Base-by-base conservation (phyloP, 148 eudicot genomes). In the Silene conica region DNA sequence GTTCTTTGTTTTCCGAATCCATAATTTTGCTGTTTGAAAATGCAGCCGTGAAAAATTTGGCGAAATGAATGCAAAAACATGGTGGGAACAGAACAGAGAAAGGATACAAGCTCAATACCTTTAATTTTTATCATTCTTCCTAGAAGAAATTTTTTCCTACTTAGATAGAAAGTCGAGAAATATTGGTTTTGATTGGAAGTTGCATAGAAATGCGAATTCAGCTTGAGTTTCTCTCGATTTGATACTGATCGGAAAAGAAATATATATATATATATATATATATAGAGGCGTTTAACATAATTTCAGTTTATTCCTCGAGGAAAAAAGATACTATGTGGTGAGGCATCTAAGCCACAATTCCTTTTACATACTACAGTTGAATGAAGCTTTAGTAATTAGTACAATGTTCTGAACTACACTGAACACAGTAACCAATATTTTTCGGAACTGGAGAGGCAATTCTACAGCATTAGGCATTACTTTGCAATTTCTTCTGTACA, bases 71-170 rank as follows among this genome's bases (percentile, higher is more conserved):
- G 96, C 96, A 7, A 90, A 90, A 84, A 75, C 61, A 0, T 90
- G 96, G 96, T 90, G 96, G 96, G 92, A 90, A 70, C 84, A 82
- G 78, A 90, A 90, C 85, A 74, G 92, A 80, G 96, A 90, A 59
- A 87, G 92, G 80, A 90, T 90, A 88, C 96, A 88, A 82, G 71
- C 83, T 81, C 96, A 88, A 74, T 90, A 90, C 85, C 96, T 90
- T 63, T 87, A 79, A 81, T 63, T 70, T 66, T 11, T 20, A 65
- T 76, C 69, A 62, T 70, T 65, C 71, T 13, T 70, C 19, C 52
- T 19, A 64, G 50, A 55, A 22, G 26, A 20, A 45, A 63, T 46
- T 23, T 54, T 80, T 60, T 73, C 43, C n/a, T 56, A 20, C 26
- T 16, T 78, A 52, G 73, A 58, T 59, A 72, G 73, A 55, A 18